A percentile compares a stretch with the other conserved stretches of the same genome.
Evolutionary conservation across 192 early-diverging fungal genomes (phyloP).

Genomic region (Funneliformis geosporum): DNA sequence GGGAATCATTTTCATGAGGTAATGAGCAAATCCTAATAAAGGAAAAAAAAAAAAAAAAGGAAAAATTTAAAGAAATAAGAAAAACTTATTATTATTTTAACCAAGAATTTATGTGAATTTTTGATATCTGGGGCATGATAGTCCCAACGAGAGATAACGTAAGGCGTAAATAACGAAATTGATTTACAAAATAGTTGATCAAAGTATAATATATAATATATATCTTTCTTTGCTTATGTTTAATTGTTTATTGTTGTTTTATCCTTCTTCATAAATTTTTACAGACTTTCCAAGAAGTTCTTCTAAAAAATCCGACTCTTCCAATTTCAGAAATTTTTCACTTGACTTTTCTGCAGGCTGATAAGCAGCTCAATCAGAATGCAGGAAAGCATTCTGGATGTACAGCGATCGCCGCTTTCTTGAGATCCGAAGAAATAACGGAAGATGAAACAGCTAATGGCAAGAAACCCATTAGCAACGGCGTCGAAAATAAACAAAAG

Average conservation of each 20-base stretch:
- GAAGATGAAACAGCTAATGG: not conserved
- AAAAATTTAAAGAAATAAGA: not conserved
- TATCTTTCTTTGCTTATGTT: not conserved
- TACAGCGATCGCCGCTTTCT: constrained; percentile 84
- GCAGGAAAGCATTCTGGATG: constrained; percentile 86
- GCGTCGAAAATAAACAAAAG: constrained; percentile 26
- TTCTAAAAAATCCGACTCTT: constrained; percentile 52
- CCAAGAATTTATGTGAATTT: not conserved
- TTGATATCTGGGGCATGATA: not conserved
- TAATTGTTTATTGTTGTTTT: not conserved
- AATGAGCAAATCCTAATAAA: constrained; percentile 13
- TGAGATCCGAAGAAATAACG: constrained; percentile 48
- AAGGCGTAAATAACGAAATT: not conserved
- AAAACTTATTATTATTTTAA: not conserved
- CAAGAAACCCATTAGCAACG: not conserved
- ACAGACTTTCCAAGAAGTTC: constrained; percentile 69
- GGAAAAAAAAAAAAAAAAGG: not conserved
- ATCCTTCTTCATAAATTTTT: not conserved
- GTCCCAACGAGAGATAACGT: not conserved
- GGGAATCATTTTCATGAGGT: constrained; percentile 84
- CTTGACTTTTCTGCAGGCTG: constrained; percentile 78
- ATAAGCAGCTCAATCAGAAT: constrained; percentile 75
- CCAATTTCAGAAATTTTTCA: constrained; percentile 83
- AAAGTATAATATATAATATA: not conserved
- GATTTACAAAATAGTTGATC: not conserved